Base-by-base conservation (phyloP, 495 filamentous ascomycete species). In the Aspergillus asperescens region DNA sequence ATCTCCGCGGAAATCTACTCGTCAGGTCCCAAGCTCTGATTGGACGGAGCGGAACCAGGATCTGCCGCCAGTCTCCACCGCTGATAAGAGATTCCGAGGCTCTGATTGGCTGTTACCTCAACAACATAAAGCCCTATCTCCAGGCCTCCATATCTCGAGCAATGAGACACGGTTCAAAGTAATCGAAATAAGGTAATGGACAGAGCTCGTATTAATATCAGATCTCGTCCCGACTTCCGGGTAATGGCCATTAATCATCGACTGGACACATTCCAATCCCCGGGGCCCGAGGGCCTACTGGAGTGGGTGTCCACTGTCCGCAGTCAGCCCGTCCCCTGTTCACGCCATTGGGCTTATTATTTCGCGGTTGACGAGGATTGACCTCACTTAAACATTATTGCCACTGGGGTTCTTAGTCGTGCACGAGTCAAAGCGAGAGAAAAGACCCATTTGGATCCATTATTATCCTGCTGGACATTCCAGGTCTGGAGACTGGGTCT, bases 1-100 rank as follows among this genome's bases (percentile, higher is more conserved):
- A 31, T 44, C 40, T 54, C 51, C 51, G 51, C 51, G 51, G 51
- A 54, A 39, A 39, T 52, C 6, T n/a, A 23, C 25, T 12, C 32
- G 24, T 12, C 42, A 40, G 34, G 32, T 16, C 50, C 34, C 25
- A 32, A 5, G 6, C 5, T 27, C 32, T 54, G 51, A 54, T 54
- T 54, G 51, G 42, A 9, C 16, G 3, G 2, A 4, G 13, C 8
- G 24, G 39, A 15, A 9, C 38, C 18, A 25, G 35, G 50, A 52
- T 52, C 50, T 31, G 20, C 50, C 50, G 39, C 28, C 34, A 25
- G 19, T 24, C 29, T 23, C 40, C 16, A 29, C 22, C 12, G 38
- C 25, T 45, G 50, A 52, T 52, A 54, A 47, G 51, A 47, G 20
- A 16, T 29, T 31, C 20, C 31, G 23, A 13, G 16, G 1, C n/a